Base-by-base conservation (phyloP, 768 basidiomycete species). In the Boletus rubropictus region DNA sequence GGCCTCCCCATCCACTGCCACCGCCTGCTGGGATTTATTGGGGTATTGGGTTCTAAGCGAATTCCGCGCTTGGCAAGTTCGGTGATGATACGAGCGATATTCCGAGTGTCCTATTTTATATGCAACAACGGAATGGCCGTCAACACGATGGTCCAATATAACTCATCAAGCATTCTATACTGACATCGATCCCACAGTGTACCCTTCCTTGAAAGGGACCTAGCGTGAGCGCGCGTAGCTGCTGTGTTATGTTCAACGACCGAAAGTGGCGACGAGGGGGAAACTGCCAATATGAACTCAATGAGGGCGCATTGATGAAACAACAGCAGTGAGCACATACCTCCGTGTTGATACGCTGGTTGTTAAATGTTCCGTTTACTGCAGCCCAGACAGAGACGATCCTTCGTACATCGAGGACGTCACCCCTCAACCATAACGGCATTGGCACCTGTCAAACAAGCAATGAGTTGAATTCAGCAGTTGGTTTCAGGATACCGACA, bases 101-200 rank as follows among this genome's bases (percentile, higher is more conserved):
- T 99, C 25, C 88, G 84, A 29, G 89, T 78, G 68, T 99, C 93
- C 91, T 94, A 22, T 35, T 34, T 39, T 46, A 35, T 12, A 53
- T 50, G 45, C 21, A 20, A 57, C 41, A 37, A 17, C 29, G 36
- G 18, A 31, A 35, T 14, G 20, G n/a, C 6, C 10, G 50, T 56
- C 42, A 53, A 34, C 32, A 46, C 25, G 24, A 25, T 8, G 38
- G 31, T 39, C 33, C 15, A 20, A 38, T 20, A 27, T 34, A 38
- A 24, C 10, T 20, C 8, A 35, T 12, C 15, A 31, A 48, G 45
- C 44, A n/a, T 53, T 46, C 36, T 46, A 40, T 36, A 81, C 88
- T 72, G 52, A 93, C 94, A 68, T 93, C 91, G 29, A 95, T 86
- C 20, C 95, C 95, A 59, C 81, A 81, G 67, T 98, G 95, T 46